These are phyloP conservation scores for Globisporangium polare DNA, from an alignment of 352 stramenopile species.

Conservation along the genomic window DNA sequence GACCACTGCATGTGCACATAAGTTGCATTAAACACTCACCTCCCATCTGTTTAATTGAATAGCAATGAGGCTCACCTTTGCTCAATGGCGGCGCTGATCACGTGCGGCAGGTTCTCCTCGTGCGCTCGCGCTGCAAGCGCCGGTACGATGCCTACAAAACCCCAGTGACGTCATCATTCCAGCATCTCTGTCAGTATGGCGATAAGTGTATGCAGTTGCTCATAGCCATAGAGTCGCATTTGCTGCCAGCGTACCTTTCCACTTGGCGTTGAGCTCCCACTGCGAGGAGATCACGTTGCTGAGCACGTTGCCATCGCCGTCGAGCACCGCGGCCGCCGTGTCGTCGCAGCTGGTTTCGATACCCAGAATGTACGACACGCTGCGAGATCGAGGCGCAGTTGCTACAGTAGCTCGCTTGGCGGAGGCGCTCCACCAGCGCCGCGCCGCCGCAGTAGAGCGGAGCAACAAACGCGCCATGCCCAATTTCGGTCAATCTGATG, in stretches of 20 bases:
- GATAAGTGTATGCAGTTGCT: too few species aligned
- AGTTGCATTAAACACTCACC: too few species aligned
- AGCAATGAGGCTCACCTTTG: constrained; percentile 53
- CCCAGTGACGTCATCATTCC: neutral
- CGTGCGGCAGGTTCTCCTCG: constrained; percentile 92
- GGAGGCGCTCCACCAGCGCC: neutral
- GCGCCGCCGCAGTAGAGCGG: neutral
- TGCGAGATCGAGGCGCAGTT: constrained; percentile 11
- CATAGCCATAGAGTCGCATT: neutral
- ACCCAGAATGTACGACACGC: constrained; percentile 83
- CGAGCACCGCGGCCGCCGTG: constrained; percentile 89
- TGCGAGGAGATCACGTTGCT: constrained; percentile 94
- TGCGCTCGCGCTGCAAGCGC: constrained; percentile 93
- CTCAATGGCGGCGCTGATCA: constrained; percentile 88
- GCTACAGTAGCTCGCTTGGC: neutral
- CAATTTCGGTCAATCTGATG: neutral
- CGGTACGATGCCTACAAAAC: constrained; percentile 92
- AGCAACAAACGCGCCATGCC: constrained; percentile 3
- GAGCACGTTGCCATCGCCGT: constrained; percentile 88
- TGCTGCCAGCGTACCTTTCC: constrained; percentile 45
- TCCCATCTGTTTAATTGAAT: too few species aligned
- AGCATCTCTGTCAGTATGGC: neutral
- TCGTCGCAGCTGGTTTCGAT: constrained; percentile 97
- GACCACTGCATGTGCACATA: constrained; percentile 34
- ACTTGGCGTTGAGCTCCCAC: constrained; percentile 84